Base-by-base conservation (phyloP, 768 basidiomycete species). In the Pisolithus tinctorius region DNA sequence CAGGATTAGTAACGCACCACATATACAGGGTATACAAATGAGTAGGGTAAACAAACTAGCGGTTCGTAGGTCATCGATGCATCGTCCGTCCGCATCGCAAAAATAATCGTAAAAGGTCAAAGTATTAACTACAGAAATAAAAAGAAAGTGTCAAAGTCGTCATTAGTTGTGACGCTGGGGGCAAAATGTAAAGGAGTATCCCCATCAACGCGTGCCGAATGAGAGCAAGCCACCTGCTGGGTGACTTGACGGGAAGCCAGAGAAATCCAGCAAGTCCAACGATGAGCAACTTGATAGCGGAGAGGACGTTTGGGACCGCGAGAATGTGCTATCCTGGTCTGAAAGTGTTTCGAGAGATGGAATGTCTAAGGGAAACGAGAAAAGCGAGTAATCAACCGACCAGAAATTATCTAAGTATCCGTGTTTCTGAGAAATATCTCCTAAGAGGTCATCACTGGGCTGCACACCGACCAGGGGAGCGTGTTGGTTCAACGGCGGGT, bases 281-380 rank as follows among this genome's bases (percentile, higher is more conserved):
- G 50, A 14, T 43, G 59, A 59, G 52, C 61, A 57, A 17, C 50
- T 55, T 27, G 69, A 66, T 23, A 56, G 54, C 36, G 63, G 62
- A 6, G 63, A 61, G 43, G 62, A 59, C 30, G 53, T 60, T 11
- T 51, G 50, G 10, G 62, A 64, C 27, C 54, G 58, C 9, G 50
- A 56, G 27, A 44, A 48, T 23, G 59, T 54, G 13, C 54, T 58
- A 36, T 49, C 49, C 4, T 49, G 37, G 51, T 59, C 61, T 40
- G 48, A 43, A 46, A 61, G 61, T 10, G 52, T 52, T 17, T 55
- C 58, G 20, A 52, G 45, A 8, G 39, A 9, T n/a, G 59, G 52
- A 26, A 56, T 31, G 14, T 48, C 34, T 30, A 49, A 50, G 43
- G 54, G 52, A 36, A 59, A 48, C 20, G 42, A 6, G 11, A 56